Evolutionary conservation across 2,329 filamentous ascomycete species (phyloP), one percentile per base, ranked within the genome.

Genomic region (Lecanosticta acicola): DNA sequence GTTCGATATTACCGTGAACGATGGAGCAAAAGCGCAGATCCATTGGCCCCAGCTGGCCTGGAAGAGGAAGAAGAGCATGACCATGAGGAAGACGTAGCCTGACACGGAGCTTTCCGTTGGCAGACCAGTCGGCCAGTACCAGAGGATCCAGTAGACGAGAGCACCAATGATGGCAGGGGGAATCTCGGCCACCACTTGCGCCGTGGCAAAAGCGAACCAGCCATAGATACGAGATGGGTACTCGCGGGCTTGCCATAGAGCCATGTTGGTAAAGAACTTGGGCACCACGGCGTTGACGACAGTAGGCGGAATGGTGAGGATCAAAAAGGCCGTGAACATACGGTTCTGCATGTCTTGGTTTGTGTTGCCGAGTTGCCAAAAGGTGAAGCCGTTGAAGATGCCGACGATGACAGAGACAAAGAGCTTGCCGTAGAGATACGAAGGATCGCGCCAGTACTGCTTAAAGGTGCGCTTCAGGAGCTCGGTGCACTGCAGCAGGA

Each of bases 11-110:
- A 88, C 84, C 0, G 84, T 87, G 68, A 88, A 88, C 33, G 75
- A 82, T 0, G 86, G 85, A 0, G 86, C 84, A 65, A 89, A 89
- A 0, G 87, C 86, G 52, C 82, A 85, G 56, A 93, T 87, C 85
- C 85, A 91, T 63, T 89, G 86, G 16, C 84, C 87, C 85, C 83
- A 90, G 55, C 74, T 81, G 24, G 76, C 77, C 63, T 82, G 78
- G 73, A 89, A 90, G 5, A 90, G 65, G 71, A 81, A 87, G 69
- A 89, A 89, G 0, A 91, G 74, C 59, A 90, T 69, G 0, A 78
- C 79, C 83, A 93, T 89, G 19, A 91, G 68, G 69, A 85, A 91
- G 13, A 83, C 78, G 63, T 90, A 91, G 10, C 86, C 87, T 0
- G 84, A 78, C 0, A 78, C 78, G 1, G 75, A 74, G 26, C 78